Percentiles rank a stretch among this genome's conserved stretches.
phyloP scores from a whole-genome alignment of 768 basidiomycete species.

The Daedaleopsis nitida region DNA sequence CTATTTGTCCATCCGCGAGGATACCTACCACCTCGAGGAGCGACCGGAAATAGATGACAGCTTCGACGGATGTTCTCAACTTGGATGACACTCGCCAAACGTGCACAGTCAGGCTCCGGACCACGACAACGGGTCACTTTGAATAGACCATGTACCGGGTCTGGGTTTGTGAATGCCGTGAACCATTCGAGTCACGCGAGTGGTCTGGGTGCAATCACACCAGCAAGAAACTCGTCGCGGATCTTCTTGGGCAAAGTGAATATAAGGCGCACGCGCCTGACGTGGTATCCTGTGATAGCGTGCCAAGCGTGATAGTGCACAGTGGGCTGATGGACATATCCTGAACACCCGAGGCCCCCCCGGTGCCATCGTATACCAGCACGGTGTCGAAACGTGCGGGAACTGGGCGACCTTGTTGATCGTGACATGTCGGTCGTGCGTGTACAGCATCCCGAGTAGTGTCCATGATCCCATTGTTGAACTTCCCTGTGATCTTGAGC shows the following conservation, averaged over 20 bases:
- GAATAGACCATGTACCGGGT: constrained; percentile 30
- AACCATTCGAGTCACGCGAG: constrained; percentile 37
- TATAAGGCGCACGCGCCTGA: constrained; percentile 30
- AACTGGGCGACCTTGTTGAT: not conserved
- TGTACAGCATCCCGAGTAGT: not conserved
- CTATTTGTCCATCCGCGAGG: constrained; percentile 10
- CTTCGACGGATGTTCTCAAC: constrained; percentile 1
- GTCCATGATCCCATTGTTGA: not conserved
- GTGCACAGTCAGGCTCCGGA: not conserved
- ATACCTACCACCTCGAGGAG: not conserved
- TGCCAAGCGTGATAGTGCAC: too few relatives aligned
- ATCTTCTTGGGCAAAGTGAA: constrained; percentile 26
- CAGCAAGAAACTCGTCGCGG: not conserved
- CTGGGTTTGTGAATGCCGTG: constrained; percentile 23
- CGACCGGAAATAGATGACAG: constrained; percentile 16
- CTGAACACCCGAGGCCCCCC: not conserved
- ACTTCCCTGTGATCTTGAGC: constrained; percentile 9
- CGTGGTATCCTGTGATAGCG: constrained; percentile 32
- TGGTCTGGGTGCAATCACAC: constrained; percentile 9
- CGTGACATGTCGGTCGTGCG: constrained; percentile 2
- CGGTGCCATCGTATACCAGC: constrained; percentile 3
- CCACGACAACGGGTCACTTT: constrained; percentile 6
- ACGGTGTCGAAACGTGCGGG: constrained; percentile 13
- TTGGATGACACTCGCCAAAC: constrained; percentile 4
- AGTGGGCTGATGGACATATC: not conserved